Conservation (phyloP, 1,139 yeast species). For the Scheffersomyces insectosa region DNA sequence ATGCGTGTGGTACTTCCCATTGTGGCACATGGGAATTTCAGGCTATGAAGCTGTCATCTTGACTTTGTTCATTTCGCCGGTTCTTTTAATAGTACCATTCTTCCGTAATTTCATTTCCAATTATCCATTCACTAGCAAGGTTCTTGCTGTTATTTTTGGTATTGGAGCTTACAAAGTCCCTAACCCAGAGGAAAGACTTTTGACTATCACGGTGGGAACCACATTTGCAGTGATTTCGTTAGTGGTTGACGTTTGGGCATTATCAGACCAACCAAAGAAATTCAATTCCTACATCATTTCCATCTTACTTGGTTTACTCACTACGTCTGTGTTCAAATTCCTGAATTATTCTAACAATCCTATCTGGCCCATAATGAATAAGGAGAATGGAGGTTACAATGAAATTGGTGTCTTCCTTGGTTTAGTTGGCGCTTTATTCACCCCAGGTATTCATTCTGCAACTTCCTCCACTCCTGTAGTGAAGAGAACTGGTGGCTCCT, state of each 20-base stretch:
- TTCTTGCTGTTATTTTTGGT: slow-evolving; percentile 64
- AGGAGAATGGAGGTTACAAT: slow-evolving; percentile 84
- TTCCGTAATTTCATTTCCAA: slow-evolving; percentile 39
- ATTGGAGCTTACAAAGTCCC: slow-evolving; percentile 71
- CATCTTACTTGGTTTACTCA: slow-evolving; percentile 69
- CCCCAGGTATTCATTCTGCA: slow-evolving; percentile 23
- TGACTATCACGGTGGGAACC: slow-evolving; percentile 66
- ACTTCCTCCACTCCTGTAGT: slow-evolving; percentile 10
- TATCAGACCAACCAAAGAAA: slow-evolving; percentile 40
- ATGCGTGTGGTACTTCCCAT: slow-evolving; percentile 94
- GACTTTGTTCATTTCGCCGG: slow-evolving; percentile 56
- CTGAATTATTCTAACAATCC: slow-evolving; percentile 86
- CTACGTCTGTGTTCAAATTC: slow-evolving; percentile 74
- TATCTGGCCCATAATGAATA: slow-evolving; percentile 92
- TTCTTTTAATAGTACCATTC: slow-evolving; percentile 57
- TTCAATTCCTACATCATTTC: slow-evolving; percentile 59
- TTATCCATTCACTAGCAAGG: slow-evolving; percentile 50
- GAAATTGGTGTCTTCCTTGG: slow-evolving; percentile 69
- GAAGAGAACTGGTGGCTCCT: slow-evolving; percentile 34
- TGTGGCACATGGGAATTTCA: slow-evolving; percentile 97
- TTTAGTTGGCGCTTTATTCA: slow-evolving; percentile 58
- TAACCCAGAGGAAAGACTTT: slow-evolving; percentile 68
- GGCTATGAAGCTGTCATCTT: slow-evolving; percentile 81
- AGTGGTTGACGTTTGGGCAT: slow-evolving; percentile 57
- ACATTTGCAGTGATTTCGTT: slow-evolving; percentile 64